Percentiles rank a stretch among this genome's conserved stretches.
These are phyloP conservation scores for Truncatella angustata DNA, from an alignment of 2,329 filamentous ascomycete species.

Conservation along the genomic window DNA sequence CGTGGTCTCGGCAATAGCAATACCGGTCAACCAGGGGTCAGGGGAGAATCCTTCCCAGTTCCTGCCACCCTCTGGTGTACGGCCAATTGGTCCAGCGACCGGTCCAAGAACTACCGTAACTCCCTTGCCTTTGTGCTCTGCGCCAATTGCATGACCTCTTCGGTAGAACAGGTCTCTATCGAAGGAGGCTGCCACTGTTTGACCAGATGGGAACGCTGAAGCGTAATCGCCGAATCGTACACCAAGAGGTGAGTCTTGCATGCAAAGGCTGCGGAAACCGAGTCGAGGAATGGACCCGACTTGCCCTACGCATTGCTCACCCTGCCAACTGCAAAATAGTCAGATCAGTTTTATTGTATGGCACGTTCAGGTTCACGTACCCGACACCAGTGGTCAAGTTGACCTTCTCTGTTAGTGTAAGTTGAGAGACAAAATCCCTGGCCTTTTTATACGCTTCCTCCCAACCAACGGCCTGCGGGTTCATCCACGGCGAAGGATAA, in stretches of 20 bases:
- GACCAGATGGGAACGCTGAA: constrained; percentile 76
- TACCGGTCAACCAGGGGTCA: constrained; percentile 72
- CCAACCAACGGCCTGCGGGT: constrained; percentile 66
- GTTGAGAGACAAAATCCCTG: constrained; percentile 73
- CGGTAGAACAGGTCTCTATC: constrained; percentile 69
- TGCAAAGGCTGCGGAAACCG: constrained; percentile 71
- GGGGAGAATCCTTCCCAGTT: constrained; percentile 73
- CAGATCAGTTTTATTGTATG: too few relatives aligned
- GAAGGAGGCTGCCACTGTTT: constrained; percentile 82
- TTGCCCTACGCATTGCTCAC: constrained; percentile 77
- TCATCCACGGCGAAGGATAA: constrained; percentile 88
- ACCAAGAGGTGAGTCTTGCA: constrained; percentile 84
- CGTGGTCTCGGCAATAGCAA: constrained; percentile 70
- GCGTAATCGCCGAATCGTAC: constrained; percentile 75
- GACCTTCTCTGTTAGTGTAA: constrained; percentile 87
- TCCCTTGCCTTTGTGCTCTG: constrained; percentile 70
- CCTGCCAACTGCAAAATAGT: constrained; percentile 51
- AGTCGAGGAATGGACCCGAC: constrained; percentile 67
- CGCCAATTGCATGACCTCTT: constrained; percentile 69
- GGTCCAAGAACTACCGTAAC: constrained; percentile 73
- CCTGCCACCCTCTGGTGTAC: constrained; percentile 64
- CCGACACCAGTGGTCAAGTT: constrained; percentile 91
- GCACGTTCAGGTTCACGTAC: constrained; percentile 44
- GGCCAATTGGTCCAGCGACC: constrained; percentile 70
- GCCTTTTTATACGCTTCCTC: constrained; percentile 73